Conservation (phyloP, 495 filamentous ascomycete genomes). For the Penicillium angulare region DNA sequence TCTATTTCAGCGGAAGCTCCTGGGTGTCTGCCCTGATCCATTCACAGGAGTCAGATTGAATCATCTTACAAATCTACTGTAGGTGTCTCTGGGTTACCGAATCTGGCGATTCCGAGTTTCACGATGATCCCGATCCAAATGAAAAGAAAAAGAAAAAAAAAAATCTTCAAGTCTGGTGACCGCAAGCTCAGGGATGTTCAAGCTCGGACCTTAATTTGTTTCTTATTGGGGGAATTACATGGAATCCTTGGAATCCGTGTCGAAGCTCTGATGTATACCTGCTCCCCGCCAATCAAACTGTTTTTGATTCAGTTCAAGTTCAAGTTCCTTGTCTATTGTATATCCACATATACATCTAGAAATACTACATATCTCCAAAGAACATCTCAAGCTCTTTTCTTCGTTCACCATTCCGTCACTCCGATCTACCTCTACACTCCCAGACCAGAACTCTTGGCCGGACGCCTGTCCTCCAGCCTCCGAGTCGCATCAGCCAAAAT, state of each 20-base stretch:
- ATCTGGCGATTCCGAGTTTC: constrained; percentile 19
- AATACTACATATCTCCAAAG: too few species aligned
- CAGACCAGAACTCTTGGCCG: too few species aligned
- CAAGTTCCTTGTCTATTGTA: too few species aligned
- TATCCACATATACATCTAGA: too few species aligned
- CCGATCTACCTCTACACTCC: too few species aligned
- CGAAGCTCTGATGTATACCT: constrained; percentile 14
- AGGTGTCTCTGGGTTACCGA: constrained; percentile 21
- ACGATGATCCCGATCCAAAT: too few species aligned
- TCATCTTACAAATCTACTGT: too few species aligned
- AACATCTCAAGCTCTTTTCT: too few species aligned
- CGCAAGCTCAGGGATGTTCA: constrained; percentile 12
- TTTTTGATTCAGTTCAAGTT: too few species aligned
- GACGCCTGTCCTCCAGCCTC: too few species aligned
- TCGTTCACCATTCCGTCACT: too few species aligned
- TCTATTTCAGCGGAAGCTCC: neutral
- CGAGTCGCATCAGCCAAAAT: neutral
- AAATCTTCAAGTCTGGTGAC: constrained; percentile 24
- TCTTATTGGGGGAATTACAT: constrained; percentile 18
- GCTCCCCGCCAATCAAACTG: constrained; percentile 18
- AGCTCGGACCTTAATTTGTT: constrained; percentile 6
- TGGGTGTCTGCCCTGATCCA: constrained; percentile 2
- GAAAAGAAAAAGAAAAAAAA: constrained; percentile 3
- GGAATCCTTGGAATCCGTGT: constrained; percentile 12
- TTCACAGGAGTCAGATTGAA: constrained; percentile 3